phyloP scores from a whole-genome alignment of 2,329 filamentous ascomycete genomes.

The Colletotrichum caudatum region DNA sequence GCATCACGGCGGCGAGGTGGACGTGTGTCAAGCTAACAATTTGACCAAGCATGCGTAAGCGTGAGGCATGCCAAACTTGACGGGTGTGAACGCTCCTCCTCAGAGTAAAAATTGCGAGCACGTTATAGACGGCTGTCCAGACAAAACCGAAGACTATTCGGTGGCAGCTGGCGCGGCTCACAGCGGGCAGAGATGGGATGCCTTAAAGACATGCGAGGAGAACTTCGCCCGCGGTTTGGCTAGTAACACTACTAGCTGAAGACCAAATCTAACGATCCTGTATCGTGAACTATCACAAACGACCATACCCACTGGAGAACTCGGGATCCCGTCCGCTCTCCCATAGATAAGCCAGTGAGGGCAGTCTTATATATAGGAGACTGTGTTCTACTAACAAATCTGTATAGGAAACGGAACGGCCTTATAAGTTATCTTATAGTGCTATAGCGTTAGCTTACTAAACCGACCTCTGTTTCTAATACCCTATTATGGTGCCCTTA shows the following conservation, averaged over 20 bases:
- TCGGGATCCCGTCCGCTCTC: too few species aligned
- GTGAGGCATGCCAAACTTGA: conserved; percentile 62
- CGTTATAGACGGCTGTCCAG: conserved; percentile 73
- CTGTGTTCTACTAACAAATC: too few species aligned
- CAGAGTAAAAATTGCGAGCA: conserved; percentile 71
- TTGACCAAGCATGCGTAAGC: conserved; percentile 71
- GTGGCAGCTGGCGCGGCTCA: conserved; percentile 52
- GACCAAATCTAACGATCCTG: background rate
- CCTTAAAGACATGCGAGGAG: conserved; percentile 65
- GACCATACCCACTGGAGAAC: too few species aligned
- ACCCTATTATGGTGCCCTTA: background rate
- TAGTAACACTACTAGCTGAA: conserved; percentile 64
- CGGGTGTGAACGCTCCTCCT: conserved; percentile 64
- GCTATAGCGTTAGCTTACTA: background rate
- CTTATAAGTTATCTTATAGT: background rate
- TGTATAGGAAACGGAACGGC: too few species aligned
- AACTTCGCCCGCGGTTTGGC: conserved; percentile 68
- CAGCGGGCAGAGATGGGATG: conserved; percentile 63
- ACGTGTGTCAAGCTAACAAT: conserved; percentile 74
- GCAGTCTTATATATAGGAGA: too few species aligned
- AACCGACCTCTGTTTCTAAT: background rate
- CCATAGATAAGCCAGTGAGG: too few species aligned
- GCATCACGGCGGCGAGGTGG: conserved; percentile 53
- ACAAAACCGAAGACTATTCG: conserved; percentile 71
- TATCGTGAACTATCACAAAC: too few species aligned